These are phyloP conservation scores for Elsinoe arachidis DNA, from an alignment of 2,329 filamentous ascomycete genomes.

Conservation along the genomic window DNA sequence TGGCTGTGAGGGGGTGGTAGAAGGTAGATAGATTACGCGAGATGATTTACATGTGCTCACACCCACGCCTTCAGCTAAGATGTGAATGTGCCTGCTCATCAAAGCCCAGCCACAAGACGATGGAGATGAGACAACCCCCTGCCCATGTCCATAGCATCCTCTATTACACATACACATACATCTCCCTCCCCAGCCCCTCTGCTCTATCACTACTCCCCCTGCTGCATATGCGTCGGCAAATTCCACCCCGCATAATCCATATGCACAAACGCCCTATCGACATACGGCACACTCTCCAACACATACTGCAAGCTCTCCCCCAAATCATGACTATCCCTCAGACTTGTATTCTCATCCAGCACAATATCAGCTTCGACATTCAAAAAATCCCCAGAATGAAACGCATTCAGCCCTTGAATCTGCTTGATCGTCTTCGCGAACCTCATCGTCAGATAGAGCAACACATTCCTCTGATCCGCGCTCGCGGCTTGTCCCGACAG, in stretches of 20 bases:
- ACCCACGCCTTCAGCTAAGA: background rate
- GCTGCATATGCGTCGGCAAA: constrained; percentile 42
- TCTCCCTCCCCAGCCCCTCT: background rate
- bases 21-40: background rate
- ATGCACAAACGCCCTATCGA: constrained; percentile 49
- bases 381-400: constrained; percentile 77
- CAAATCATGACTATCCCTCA: constrained; percentile 75
- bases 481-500: constrained; percentile 70
- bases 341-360: constrained; percentile 62
- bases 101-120: too few species aligned
- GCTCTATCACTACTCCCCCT: constrained; percentile 27
- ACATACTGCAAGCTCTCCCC: constrained; percentile 74
- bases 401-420: constrained; percentile 77
- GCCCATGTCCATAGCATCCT: background rate
- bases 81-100: too few species aligned
- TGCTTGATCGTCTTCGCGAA: constrained; percentile 81
- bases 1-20: constrained; percentile 80
- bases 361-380: constrained; percentile 80
- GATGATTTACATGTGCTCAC: background rate
- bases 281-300: constrained; percentile 71
- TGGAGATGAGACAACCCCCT: too few species aligned
- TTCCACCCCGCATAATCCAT: constrained; percentile 45
- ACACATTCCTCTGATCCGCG: constrained; percentile 72
- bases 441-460: constrained; percentile 87
- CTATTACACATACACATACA: background rate